These are phyloP conservation scores for Skeletonema grethae DNA, from an alignment of 108 stramenopile genomes.

Conservation along the genomic window DNA sequence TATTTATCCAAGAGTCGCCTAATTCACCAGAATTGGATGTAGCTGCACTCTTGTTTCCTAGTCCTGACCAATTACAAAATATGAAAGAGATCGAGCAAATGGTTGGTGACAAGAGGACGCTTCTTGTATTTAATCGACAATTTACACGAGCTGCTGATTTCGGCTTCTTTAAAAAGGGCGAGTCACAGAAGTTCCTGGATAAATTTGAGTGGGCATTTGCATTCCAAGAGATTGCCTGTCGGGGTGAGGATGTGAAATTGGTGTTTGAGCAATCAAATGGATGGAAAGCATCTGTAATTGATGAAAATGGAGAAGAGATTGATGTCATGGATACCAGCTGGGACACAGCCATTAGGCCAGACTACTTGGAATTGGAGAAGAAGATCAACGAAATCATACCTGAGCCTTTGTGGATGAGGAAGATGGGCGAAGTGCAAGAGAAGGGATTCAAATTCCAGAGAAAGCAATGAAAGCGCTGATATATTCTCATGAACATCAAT, in stretches of 20 bases:
- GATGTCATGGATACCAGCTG: slow-evolving; percentile 39
- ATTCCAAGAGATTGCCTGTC: slow-evolving; percentile 70
- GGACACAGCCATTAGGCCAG: slow-evolving; percentile 39
- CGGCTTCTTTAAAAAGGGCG: slow-evolving; percentile 49
- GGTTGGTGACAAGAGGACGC: slow-evolving; percentile 56
- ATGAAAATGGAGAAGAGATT: slow-evolving; percentile 48
- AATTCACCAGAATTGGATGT: slow-evolving; percentile 53
- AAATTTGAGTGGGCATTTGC: slow-evolving; percentile 62
- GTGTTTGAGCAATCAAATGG: slow-evolving; percentile 54
- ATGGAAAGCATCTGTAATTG: slow-evolving; percentile 60
- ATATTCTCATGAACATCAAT: not conserved
- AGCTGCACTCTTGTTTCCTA: slow-evolving; percentile 61
- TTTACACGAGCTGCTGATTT: slow-evolving; percentile 65
- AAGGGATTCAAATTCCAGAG: slow-evolving; percentile 74
- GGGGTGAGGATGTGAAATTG: slow-evolving; percentile 71
- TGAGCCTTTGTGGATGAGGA: slow-evolving; percentile 75
- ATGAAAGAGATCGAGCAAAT: slow-evolving; percentile 60
- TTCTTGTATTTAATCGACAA: slow-evolving; percentile 65
- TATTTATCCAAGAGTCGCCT: slow-evolving; percentile 65
- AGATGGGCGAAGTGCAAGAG: slow-evolving; percentile 58
- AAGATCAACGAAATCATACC: slow-evolving; percentile 68
- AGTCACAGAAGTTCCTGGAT: slow-evolving; percentile 47
- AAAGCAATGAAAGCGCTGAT: not conserved
- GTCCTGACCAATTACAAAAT: slow-evolving; percentile 59
- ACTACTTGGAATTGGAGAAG: slow-evolving; percentile 56